Evolutionary conservation across 371 early-diverging fungal species (phyloP).

Genomic region (Chytridium lagenaria): DNA sequence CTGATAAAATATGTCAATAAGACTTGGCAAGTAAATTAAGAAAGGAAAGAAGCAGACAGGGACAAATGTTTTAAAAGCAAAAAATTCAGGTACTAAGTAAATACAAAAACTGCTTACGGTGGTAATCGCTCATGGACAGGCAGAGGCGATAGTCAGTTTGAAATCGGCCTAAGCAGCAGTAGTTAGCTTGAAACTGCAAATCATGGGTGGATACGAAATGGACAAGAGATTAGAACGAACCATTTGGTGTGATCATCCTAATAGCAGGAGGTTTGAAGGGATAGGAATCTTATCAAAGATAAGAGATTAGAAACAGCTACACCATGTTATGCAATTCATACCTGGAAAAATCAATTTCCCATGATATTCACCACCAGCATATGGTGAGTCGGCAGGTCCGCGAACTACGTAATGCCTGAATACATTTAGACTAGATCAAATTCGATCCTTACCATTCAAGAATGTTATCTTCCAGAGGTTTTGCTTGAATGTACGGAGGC

Average conservation of each 20-base stretch:
- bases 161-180: conserved; percentile 73
- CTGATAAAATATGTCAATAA: background rate
- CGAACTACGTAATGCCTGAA: conserved; percentile 90
- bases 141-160: conserved; percentile 90
- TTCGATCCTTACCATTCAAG: conserved; percentile 80
- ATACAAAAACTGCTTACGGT: conserved; percentile 38
- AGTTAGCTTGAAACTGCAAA: conserved; percentile 14
- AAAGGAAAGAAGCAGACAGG: background rate
- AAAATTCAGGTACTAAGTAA: background rate
- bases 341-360: conserved; percentile 88
- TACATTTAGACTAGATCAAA: background rate
- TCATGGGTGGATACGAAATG: background rate
- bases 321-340: background rate
- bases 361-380: conserved; percentile 93
- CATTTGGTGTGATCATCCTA: conserved; percentile 93
- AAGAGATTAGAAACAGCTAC: background rate
- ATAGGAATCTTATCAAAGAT: conserved; percentile 69
- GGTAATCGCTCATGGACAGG: conserved; percentile 94
- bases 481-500: conserved; percentile 75
- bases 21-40: background rate
- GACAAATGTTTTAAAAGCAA: background rate
- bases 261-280: conserved; percentile 96
- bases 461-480: conserved; percentile 91
- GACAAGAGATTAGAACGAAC: conserved; percentile 29
- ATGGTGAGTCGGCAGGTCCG: conserved; percentile 94